phyloP scores from a whole-genome alignment of 768 basidiomycete species.

The Mycena maculata region DNA sequence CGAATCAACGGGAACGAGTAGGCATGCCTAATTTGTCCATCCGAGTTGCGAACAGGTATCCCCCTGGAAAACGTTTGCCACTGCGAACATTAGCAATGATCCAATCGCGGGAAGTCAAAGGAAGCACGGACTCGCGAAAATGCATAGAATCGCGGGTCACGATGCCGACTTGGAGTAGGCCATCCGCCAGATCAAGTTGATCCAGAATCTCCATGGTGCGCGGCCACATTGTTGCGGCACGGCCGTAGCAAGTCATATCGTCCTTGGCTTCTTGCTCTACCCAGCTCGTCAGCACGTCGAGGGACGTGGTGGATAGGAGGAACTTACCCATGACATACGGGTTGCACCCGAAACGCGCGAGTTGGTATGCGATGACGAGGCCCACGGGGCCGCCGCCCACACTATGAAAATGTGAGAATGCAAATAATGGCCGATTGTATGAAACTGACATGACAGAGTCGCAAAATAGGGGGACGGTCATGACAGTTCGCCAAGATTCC shows the following conservation, averaged over 20 bases:
- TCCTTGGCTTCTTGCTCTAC: conserved; percentile 34
- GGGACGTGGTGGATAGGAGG: too few species aligned
- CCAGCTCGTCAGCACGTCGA: not conserved
- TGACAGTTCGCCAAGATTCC: too few species aligned
- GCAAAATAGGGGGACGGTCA: too few species aligned
- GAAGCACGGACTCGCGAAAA: conserved; percentile 24
- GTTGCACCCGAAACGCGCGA: conserved; percentile 35
- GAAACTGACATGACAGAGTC: too few species aligned
- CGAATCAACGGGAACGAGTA: not conserved
- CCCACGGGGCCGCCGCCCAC: conserved; percentile 37
- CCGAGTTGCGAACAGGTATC: conserved; percentile 34
- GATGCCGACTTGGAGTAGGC: conserved; percentile 33
- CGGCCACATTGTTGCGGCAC: conserved; percentile 35
- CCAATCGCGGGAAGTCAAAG: not conserved
- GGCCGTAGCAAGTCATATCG: conserved; percentile 31
- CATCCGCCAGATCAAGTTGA: conserved; percentile 35
- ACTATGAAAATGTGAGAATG: too few species aligned
- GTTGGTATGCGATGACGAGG: conserved; percentile 33
- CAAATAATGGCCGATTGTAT: too few species aligned
- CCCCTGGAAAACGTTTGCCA: conserved; percentile 29
- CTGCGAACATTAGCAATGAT: conserved; percentile 4
- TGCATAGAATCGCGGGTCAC: conserved; percentile 36
- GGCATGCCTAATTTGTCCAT: conserved; percentile 35
- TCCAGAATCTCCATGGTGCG: conserved; percentile 35
- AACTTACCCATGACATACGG: conserved; percentile 34